phyloP scores from a whole-genome alignment of 176 grass and related monocot species.

The Saccharum officinarum region DNA sequence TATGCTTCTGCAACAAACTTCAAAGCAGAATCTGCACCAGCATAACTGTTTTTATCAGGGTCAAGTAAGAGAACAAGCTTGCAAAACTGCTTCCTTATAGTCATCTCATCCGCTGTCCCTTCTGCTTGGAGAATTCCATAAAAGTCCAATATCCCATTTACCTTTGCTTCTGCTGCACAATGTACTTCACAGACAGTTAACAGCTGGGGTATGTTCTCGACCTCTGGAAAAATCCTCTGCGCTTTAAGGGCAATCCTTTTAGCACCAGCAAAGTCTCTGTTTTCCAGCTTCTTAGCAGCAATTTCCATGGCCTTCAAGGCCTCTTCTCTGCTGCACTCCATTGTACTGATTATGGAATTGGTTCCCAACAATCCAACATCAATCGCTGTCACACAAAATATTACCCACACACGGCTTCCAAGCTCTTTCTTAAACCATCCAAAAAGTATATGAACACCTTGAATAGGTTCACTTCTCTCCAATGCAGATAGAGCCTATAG shows the following conservation, averaged over 20 bases:
- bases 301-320: slow-evolving; percentile 73
- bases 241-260: slow-evolving; percentile 70
- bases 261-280: slow-evolving; percentile 71
- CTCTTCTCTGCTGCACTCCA: slow-evolving; percentile 72
- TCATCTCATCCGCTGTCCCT: slow-evolving; percentile 48
- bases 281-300: slow-evolving; percentile 64
- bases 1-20: slow-evolving; percentile 87
- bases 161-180: slow-evolving; percentile 53
- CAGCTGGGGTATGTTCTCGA: slow-evolving; percentile 72
- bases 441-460: background rate
- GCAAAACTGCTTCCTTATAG: slow-evolving; percentile 73
- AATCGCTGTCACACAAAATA: background rate
- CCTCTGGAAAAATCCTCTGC: slow-evolving; percentile 69
- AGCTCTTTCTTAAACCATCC: background rate
- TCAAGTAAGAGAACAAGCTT: slow-evolving; percentile 86
- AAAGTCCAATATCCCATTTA: slow-evolving; percentile 59
- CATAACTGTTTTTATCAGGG: slow-evolving; percentile 84
- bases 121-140: slow-evolving; percentile 80
- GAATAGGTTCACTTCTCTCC: background rate
- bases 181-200: slow-evolving; percentile 82
- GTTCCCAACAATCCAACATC: background rate
- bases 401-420: background rate
- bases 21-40: slow-evolving; percentile 86
- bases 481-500: background rate
- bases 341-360: background rate